These are phyloP conservation scores for Lentinula lateritia DNA, from an alignment of 768 basidiomycete species.

Conservation along the genomic window DNA sequence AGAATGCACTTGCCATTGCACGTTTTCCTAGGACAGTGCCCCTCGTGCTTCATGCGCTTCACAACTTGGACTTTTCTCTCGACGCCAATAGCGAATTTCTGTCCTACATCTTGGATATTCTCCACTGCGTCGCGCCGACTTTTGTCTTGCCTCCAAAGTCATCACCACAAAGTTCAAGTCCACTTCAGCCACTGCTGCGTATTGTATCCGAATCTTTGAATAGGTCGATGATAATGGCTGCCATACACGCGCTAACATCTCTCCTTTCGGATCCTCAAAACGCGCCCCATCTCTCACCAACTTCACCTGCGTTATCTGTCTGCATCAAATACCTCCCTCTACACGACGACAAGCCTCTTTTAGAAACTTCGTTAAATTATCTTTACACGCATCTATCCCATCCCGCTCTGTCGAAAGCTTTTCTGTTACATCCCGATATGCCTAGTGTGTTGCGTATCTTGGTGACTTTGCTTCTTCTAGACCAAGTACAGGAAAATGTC, in stretches of 20 bases:
- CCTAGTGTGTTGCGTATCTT: conserved; percentile 64
- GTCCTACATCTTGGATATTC: conserved; percentile 64
- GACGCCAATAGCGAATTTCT: conserved; percentile 72
- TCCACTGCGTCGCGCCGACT: conserved; percentile 54
- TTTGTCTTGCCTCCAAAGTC: conserved; percentile 30
- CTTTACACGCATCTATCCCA: conserved; percentile 72
- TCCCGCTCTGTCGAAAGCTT: conserved; percentile 70
- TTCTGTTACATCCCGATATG: conserved; percentile 68
- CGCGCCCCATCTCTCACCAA: conserved; percentile 40
- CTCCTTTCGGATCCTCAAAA: conserved; percentile 62
- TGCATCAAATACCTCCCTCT: conserved; percentile 72
- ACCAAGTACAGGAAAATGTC: conserved; percentile 68
- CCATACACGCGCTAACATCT: conserved; percentile 54
- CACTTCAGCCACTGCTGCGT: conserved; percentile 50
- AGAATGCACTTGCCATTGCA: conserved; percentile 56
- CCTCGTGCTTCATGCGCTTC: conserved; percentile 60
- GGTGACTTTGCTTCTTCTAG: conserved; percentile 58
- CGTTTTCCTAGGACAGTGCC: conserved; percentile 56
- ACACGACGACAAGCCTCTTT: conserved; percentile 59
- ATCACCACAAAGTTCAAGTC: conserved; percentile 32
- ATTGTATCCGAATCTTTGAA: conserved; percentile 59
- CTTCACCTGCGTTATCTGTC: conserved; percentile 56
- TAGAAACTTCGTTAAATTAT: conserved; percentile 70
- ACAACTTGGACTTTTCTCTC: conserved; percentile 50
- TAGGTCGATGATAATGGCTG: conserved; percentile 68